Conservation (phyloP, 306 rosid species). For the Carpinus viminea region DNA sequence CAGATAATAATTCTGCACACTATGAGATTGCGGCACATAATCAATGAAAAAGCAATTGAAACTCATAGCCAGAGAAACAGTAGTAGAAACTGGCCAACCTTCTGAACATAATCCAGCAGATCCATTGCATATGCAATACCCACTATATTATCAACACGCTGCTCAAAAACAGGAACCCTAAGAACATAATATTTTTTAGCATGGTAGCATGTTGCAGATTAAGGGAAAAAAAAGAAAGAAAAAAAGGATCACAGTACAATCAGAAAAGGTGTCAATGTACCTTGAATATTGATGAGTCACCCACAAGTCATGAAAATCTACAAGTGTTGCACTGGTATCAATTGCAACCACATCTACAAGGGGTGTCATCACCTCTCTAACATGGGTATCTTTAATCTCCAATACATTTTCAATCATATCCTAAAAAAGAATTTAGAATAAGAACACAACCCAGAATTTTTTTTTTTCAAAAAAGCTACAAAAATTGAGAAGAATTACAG, state of each 20-base stretch:
- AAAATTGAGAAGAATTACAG: background rate
- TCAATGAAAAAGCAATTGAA: constrained; percentile 40
- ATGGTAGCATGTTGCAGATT: constrained; percentile 1
- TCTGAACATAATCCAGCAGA: constrained; percentile 81
- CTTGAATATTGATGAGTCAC: constrained; percentile 98
- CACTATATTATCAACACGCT: constrained; percentile 94
- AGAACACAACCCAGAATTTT: background rate
- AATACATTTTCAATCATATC: constrained; percentile 99
- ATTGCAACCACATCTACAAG: constrained; percentile 99
- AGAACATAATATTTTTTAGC: constrained; percentile 17
- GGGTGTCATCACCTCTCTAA: constrained; percentile 99
- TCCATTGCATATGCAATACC: constrained; percentile 99
- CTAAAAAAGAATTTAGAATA: constrained; percentile 41
- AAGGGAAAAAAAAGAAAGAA: background rate
- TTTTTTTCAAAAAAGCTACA: background rate
- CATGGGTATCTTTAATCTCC: constrained; percentile 96
- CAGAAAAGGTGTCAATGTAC: constrained; percentile 40
- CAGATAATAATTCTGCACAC: constrained; percentile 59
- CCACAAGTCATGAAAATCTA: constrained; percentile 90
- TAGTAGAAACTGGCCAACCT: constrained; percentile 55
- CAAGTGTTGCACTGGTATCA: constrained; percentile 77
- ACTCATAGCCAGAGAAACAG: constrained; percentile 16
- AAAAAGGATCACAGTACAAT: background rate
- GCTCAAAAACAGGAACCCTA: constrained; percentile 99
- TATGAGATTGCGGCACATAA: constrained; percentile 47